A percentile compares a stretch with the other conserved stretches of the same genome.
These are phyloP conservation scores for Yamadazyma friedrichii DNA, from an alignment of 1,139 yeast genomes.

Conservation along the genomic window DNA sequence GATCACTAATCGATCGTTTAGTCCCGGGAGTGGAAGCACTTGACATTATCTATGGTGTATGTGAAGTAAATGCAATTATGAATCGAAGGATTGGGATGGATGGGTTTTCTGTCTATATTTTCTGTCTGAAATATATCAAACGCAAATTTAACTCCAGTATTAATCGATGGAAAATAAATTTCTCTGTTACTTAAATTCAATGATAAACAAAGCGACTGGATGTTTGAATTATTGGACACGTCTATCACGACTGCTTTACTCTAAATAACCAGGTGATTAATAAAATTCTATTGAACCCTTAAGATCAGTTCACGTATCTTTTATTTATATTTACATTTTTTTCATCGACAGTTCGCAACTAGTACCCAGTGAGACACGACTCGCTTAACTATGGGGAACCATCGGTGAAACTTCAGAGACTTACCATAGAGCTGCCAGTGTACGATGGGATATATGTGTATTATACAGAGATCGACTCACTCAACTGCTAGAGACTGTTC, in stretches of 20 bases:
- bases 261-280: not conserved
- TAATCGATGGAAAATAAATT: too few relatives aligned
- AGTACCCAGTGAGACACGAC: conserved; percentile 3
- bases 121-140: too few relatives aligned
- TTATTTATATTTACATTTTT: conserved; percentile 14
- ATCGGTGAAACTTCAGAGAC: too few relatives aligned
- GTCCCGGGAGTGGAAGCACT: conserved; percentile 27
- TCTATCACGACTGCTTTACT: not conserved
- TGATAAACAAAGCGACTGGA: too few relatives aligned
- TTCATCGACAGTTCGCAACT: conserved; percentile 13
- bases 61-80: not conserved
- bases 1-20: conserved; percentile 27
- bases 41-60: conserved; percentile 16
- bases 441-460: too few relatives aligned
- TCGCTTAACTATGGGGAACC: not conserved
- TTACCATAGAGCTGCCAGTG: too few relatives aligned
- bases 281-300: conserved; percentile 1
- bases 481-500: conserved; percentile 14
- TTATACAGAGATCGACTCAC: too few relatives aligned
- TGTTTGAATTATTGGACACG: too few relatives aligned
- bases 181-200: too few relatives aligned
- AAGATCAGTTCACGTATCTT: conserved; percentile 7
- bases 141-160: too few relatives aligned
- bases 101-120: not conserved
- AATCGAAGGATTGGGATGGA: too few relatives aligned